Conservation (phyloP, 1,284 basidiomycete genomes). For the Ceratobasidium sp. region DNA sequence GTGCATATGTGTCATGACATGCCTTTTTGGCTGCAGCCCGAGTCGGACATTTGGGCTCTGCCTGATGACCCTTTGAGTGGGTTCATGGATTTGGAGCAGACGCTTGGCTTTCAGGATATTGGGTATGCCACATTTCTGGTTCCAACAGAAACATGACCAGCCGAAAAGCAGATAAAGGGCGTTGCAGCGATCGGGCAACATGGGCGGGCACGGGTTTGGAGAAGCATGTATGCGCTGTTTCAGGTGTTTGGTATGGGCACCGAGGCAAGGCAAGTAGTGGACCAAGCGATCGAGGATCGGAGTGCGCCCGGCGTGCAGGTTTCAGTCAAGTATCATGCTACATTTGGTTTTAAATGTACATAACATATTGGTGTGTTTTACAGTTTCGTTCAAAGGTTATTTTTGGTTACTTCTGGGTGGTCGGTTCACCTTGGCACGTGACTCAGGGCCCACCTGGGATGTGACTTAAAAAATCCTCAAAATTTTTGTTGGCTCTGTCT, state of each 20-base stretch:
- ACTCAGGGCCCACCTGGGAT: too few species aligned
- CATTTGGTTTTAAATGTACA: slow-evolving; percentile 26
- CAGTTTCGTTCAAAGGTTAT: too few species aligned
- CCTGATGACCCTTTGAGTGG: slow-evolving; percentile 14
- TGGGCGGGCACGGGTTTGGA: slow-evolving; percentile 32
- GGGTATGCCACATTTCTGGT: slow-evolving; percentile 7
- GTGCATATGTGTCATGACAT: slow-evolving; percentile 30
- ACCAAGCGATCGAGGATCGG: slow-evolving; percentile 19
- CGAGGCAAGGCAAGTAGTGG: slow-evolving; percentile 20
- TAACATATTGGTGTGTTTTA: not conserved
- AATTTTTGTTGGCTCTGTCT: too few species aligned
- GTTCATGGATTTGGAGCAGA: slow-evolving; percentile 14
- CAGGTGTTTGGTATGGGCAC: slow-evolving; percentile 23
- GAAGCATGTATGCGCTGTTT: slow-evolving; percentile 36
- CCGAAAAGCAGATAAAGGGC: slow-evolving; percentile 28
- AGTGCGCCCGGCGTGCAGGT: slow-evolving; percentile 21
- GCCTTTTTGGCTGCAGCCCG: slow-evolving; percentile 21
- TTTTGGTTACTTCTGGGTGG: too few species aligned
- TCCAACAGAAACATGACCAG: slow-evolving; percentile 23
- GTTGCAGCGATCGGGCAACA: slow-evolving; percentile 13
- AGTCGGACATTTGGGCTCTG: slow-evolving; percentile 23
- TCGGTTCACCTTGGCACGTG: too few species aligned
- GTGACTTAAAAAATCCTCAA: too few species aligned
- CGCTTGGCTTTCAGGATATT: slow-evolving; percentile 29
- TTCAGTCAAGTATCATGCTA: slow-evolving; percentile 30